Conservation (phyloP, 257 asterid species). For the Solanum clarkiae region DNA sequence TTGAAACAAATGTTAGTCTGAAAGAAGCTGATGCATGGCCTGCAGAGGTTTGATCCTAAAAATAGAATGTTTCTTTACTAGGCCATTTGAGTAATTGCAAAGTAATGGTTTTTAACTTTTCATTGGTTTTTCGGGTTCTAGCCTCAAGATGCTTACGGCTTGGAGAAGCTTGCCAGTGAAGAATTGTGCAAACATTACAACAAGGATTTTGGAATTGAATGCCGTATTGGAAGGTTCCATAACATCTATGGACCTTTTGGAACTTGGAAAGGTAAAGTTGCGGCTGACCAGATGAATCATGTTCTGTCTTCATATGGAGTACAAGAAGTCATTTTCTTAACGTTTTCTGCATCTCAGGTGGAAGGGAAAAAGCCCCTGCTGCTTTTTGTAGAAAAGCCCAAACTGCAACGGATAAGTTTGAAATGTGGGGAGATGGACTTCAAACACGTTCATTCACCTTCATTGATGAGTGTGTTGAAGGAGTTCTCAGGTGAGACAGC, state of each 20-base stretch:
- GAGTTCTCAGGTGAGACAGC: slow-evolving; percentile 23
- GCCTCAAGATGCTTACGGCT: slow-evolving; percentile 96
- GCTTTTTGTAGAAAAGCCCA: slow-evolving; percentile 83
- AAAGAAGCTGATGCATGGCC: slow-evolving; percentile 97
- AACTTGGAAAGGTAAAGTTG: slow-evolving; percentile 70
- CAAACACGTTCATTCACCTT: slow-evolving; percentile 37
- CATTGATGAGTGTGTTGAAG: slow-evolving; percentile 36
- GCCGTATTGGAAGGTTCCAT: slow-evolving; percentile 89
- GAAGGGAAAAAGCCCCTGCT: slow-evolving; percentile 91
- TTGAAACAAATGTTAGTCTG: slow-evolving; percentile 87
- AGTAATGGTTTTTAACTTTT: not conserved
- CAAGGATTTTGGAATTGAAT: slow-evolving; percentile 92
- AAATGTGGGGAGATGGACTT: slow-evolving; percentile 63
- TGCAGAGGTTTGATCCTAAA: slow-evolving; percentile 52
- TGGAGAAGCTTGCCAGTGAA: slow-evolving; percentile 83
- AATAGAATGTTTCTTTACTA: not conserved
- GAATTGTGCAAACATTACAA: slow-evolving; percentile 85
- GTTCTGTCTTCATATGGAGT: not conserved
- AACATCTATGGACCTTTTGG: slow-evolving; percentile 93
- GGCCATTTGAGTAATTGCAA: not conserved
- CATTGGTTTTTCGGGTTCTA: slow-evolving; percentile 8
- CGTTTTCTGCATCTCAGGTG: slow-evolving; percentile 33
- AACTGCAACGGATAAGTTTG: slow-evolving; percentile 66
- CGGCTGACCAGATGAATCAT: not conserved
- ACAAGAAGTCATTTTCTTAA: not conserved